Conservation (phyloP, 768 basidiomycete species). For the Lentinus brumalis region DNA sequence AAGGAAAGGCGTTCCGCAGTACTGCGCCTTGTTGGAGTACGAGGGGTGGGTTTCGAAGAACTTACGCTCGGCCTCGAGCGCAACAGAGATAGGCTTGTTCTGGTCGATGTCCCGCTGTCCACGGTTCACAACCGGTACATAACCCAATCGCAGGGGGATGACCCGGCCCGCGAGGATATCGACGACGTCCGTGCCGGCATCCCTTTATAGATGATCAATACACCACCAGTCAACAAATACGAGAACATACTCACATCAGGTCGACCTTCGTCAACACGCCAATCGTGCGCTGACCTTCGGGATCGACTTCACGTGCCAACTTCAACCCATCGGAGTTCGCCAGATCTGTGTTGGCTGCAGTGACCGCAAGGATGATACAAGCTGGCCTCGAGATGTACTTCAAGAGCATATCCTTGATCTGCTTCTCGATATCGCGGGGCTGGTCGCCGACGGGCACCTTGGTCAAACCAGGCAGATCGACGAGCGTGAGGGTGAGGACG, state of each 20-base stretch:
- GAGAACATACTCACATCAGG: conserved; percentile 71
- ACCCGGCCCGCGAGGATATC: conserved; percentile 97
- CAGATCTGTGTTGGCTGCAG: conserved; percentile 93
- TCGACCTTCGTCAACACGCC: conserved; percentile 99
- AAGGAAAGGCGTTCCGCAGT: conserved; percentile 96
- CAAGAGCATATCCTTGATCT: conserved; percentile 94
- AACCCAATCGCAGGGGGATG: conserved; percentile 94
- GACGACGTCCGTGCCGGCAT: conserved; percentile 88
- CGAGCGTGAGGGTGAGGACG: conserved; percentile 94
- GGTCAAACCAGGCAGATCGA: conserved; percentile 97
- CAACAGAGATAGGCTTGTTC: conserved; percentile 79
- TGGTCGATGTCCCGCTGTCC: conserved; percentile 96
- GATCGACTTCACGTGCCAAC: conserved; percentile 90
- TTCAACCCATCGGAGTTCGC: conserved; percentile 94
- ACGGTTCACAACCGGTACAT: conserved; percentile 98
- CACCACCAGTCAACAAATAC: background rate
- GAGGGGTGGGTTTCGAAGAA: conserved; percentile 95
- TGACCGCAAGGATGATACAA: conserved; percentile 96
- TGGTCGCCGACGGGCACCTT: conserved; percentile 71
- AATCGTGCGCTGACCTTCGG: conserved; percentile 94
- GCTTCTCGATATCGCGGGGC: conserved; percentile 95
- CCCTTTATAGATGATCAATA: conserved; percentile 13
- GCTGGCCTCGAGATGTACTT: conserved; percentile 95
- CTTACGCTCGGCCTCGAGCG: conserved; percentile 85
- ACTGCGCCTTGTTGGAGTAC: conserved; percentile 92